Evolutionary conservation across 495 filamentous ascomycete genomes (phyloP).

Genomic region (Tuber calosporum): DNA sequence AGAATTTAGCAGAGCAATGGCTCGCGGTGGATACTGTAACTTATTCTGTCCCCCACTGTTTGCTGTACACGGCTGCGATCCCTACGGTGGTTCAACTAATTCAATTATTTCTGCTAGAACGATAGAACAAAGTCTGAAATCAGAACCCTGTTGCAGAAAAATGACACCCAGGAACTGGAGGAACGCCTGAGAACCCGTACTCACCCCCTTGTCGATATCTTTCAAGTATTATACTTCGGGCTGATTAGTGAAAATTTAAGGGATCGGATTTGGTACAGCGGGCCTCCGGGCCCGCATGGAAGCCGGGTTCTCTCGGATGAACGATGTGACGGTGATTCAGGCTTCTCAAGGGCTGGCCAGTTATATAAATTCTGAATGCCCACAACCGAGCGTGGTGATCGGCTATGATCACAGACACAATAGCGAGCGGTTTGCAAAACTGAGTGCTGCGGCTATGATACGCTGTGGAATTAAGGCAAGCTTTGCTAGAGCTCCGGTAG

Average conservation of each 20-base stretch:
- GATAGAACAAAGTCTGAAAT: slow-evolving; percentile 55
- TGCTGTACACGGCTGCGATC: too few species aligned
- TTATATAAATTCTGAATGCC: slow-evolving; percentile 49
- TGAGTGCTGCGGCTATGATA: slow-evolving; percentile 60
- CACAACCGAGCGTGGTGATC: slow-evolving; percentile 50
- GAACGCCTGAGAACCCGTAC: slow-evolving; percentile 52
- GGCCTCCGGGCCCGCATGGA: slow-evolving; percentile 60
- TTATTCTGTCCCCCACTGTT: neutral
- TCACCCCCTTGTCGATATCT: slow-evolving; percentile 18
- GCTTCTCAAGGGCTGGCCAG: slow-evolving; percentile 64
- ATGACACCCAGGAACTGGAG: slow-evolving; percentile 51
- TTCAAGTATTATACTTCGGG: slow-evolving; percentile 3
- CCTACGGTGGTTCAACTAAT: slow-evolving; percentile 9
- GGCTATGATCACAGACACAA: slow-evolving; percentile 64
- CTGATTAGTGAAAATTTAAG: slow-evolving; percentile 37
- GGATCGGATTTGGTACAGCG: slow-evolving; percentile 64
- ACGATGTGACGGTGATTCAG: slow-evolving; percentile 62
- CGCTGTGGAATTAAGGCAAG: slow-evolving; percentile 50
- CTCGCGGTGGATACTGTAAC: slow-evolving; percentile 56
- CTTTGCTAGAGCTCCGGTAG: neutral
- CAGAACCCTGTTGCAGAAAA: slow-evolving; percentile 48
- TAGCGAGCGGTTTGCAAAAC: slow-evolving; percentile 56
- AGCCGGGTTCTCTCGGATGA: slow-evolving; percentile 65
- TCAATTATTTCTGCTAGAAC: slow-evolving; percentile 47
- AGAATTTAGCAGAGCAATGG: slow-evolving; percentile 47